A percentile compares a stretch with the other conserved stretches of the same genome.
Conservation (phyloP, 1,139 yeast species). For the Martiniozyma asiatica region DNA sequence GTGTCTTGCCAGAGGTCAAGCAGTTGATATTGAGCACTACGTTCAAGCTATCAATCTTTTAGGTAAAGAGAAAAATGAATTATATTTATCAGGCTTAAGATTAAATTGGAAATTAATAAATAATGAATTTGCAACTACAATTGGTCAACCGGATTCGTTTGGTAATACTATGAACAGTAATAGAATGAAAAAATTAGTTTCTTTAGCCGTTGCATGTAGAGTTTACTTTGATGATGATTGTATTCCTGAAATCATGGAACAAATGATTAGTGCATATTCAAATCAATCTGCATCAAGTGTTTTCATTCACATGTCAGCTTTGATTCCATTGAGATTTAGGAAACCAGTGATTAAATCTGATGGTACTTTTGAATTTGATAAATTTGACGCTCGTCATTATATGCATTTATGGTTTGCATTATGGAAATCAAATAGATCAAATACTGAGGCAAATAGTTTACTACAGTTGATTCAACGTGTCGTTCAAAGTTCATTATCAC, state of each 20-base stretch:
- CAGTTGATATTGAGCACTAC: slow-evolving; percentile 47
- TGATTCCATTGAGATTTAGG: slow-evolving; percentile 32
- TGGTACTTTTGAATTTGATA: slow-evolving; percentile 21
- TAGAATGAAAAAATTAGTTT: slow-evolving; percentile 25
- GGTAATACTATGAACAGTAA: slow-evolving; percentile 26
- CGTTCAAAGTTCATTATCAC: slow-evolving; percentile 36
- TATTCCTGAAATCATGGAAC: slow-evolving; percentile 22
- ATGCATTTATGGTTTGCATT: slow-evolving; percentile 58
- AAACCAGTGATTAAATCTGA: slow-evolving; percentile 10
- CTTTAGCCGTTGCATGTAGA: slow-evolving; percentile 27
- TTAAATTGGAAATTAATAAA: slow-evolving; percentile 45
- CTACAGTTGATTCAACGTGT: slow-evolving; percentile 56
- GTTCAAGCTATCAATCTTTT: slow-evolving; percentile 53
- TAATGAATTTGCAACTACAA: slow-evolving; percentile 31
- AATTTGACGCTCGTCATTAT: slow-evolving; percentile 39
- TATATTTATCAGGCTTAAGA: slow-evolving; percentile 29
- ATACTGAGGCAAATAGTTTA: slow-evolving; percentile 54
- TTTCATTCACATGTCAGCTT: slow-evolving; percentile 41
- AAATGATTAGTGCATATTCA: slow-evolving; percentile 33
- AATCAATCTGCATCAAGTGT: slow-evolving; percentile 47
- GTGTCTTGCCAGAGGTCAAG: slow-evolving; percentile 67
- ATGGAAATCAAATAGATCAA: slow-evolving; percentile 56
- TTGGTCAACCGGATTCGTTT: slow-evolving; percentile 34
- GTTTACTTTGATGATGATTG: slow-evolving; percentile 25
- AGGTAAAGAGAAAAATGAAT: slow-evolving; percentile 34